phyloP scores from a whole-genome alignment of 2,329 filamentous ascomycete genomes.

The Aspergillus sp. region DNA sequence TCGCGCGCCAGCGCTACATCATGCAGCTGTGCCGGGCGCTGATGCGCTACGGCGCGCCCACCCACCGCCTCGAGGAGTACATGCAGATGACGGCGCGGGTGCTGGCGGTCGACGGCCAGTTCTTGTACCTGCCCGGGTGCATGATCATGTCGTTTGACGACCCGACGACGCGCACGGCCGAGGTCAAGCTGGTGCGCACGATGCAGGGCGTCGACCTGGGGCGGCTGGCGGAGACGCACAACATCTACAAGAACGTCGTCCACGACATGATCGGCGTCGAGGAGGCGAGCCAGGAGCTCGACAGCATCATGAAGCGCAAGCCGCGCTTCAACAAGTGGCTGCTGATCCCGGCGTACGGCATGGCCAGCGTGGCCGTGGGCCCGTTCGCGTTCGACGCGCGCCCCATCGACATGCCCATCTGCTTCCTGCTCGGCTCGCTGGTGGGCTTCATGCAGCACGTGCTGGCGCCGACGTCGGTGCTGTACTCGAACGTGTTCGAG shows the following conservation, averaged over 20 bases:
- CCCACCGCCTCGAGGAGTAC: constrained; percentile 84
- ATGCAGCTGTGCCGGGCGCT: constrained; percentile 79
- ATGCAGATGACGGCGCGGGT: constrained; percentile 83
- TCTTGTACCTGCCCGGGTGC: constrained; percentile 65
- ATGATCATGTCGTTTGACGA: constrained; percentile 67
- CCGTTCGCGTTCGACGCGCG: constrained; percentile 76
- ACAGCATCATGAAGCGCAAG: constrained; percentile 55
- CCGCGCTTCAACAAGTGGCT: constrained; percentile 54
- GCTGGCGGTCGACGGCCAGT: constrained; percentile 82
- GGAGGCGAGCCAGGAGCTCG: constrained; percentile 39
- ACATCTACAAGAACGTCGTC: constrained; percentile 46
- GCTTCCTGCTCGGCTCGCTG: constrained; percentile 70
- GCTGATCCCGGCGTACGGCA: constrained; percentile 66
- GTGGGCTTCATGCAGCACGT: constrained; percentile 73
- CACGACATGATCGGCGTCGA: constrained; percentile 44
- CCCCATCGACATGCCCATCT: constrained; percentile 73
- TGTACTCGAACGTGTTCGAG: constrained; percentile 64
- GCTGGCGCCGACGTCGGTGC: constrained; percentile 69
- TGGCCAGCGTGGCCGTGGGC: constrained; percentile 71
- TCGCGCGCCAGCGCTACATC: constrained; percentile 78
- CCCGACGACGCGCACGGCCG: constrained; percentile 41
- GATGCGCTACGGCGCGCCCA: constrained; percentile 88
- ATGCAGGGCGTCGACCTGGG: constrained; percentile 41
- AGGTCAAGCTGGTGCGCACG: constrained; percentile 42
- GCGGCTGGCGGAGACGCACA: constrained; percentile 41